Evolutionary conservation across 108 stramenopile genomes (phyloP).

Genomic region (Discostella pseudostelligera): DNA sequence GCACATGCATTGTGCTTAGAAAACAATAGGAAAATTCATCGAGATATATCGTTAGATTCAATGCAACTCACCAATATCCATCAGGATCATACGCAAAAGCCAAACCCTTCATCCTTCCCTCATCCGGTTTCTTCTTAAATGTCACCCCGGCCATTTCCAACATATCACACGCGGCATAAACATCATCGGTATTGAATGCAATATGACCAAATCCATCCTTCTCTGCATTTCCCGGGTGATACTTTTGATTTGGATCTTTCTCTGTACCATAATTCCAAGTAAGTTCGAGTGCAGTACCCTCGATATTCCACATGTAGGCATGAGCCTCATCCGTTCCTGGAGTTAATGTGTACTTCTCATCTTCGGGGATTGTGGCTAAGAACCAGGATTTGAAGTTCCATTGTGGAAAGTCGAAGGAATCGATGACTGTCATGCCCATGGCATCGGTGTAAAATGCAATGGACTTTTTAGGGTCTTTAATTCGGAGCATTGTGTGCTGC

Average conservation of each 20-base stretch:
- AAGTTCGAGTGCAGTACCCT: slow-evolving; percentile 83
- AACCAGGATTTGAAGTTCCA: slow-evolving; percentile 79
- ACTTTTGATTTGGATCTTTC: slow-evolving; percentile 45
- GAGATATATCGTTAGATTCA: not conserved
- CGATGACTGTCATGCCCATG: slow-evolving; percentile 80
- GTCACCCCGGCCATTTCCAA: slow-evolving; percentile 79
- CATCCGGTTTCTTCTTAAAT: slow-evolving; percentile 96
- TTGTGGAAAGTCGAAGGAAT: slow-evolving; percentile 80
- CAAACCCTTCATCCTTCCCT: slow-evolving; percentile 87
- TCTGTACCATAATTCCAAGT: slow-evolving; percentile 94
- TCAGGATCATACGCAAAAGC: slow-evolving; percentile 94
- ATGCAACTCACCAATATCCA: slow-evolving; percentile 60
- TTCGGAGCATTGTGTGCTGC: slow-evolving; percentile 90
- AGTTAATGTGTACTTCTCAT: slow-evolving; percentile 54
- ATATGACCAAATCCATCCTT: slow-evolving; percentile 86
- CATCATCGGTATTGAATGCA: slow-evolving; percentile 80
- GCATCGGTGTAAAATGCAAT: slow-evolving; percentile 69
- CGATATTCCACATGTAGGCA: slow-evolving; percentile 84
- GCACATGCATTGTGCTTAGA: not conserved
- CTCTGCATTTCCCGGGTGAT: slow-evolving; percentile 90
- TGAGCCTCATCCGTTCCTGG: slow-evolving; percentile 81
- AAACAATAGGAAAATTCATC: not conserved
- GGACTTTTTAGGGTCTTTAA: slow-evolving; percentile 71
- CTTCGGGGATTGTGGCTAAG: slow-evolving; percentile 65
- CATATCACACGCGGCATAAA: slow-evolving; percentile 76